Conservation (phyloP, 805 yeast species). For the Kuraishia capsulata region DNA sequence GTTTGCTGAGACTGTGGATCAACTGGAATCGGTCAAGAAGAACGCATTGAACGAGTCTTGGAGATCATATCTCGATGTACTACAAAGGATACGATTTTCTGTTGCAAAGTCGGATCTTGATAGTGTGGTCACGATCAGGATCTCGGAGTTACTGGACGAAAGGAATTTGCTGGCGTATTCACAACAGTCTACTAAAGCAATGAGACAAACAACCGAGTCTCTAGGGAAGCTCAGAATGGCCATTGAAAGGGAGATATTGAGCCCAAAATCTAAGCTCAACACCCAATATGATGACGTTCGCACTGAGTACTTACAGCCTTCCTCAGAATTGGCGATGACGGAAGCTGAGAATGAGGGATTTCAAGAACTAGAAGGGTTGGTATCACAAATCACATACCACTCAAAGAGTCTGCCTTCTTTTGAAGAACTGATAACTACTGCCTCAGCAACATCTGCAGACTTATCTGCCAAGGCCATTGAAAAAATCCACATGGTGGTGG, state of each 20-base stretch:
- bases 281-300: constrained; percentile 31
- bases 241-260: constrained; percentile 26
- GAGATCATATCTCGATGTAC: constrained; percentile 21
- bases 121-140: constrained; percentile 8
- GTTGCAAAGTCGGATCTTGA: constrained; percentile 7
- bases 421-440: constrained; percentile 20
- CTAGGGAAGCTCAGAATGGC: constrained; percentile 20
- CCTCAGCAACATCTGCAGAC: constrained; percentile 15
- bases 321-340: constrained; percentile 4
- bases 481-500: constrained; percentile 13
- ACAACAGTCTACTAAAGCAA: constrained; percentile 12
- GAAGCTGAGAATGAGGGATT: constrained; percentile 11
- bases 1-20: constrained; percentile 26
- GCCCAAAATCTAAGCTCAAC: constrained; percentile 27
- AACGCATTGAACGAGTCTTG: constrained; percentile 35
- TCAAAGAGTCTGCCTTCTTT: constrained; percentile 17
- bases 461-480: constrained; percentile 14
- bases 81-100: constrained; percentile 17
- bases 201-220: constrained; percentile 9
- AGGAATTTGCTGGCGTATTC: constrained; percentile 22
- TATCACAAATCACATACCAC: constrained; percentile 12
- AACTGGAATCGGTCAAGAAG: constrained; percentile 24
- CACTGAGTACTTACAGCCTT: constrained; percentile 20
- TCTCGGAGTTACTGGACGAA: constrained; percentile 25
- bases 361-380: constrained; percentile 12